A percentile compares a stretch with the other conserved stretches of the same genome.
phyloP scores from a whole-genome alignment of 208 protist genomes.

The Leishmania gerbilli region DNA sequence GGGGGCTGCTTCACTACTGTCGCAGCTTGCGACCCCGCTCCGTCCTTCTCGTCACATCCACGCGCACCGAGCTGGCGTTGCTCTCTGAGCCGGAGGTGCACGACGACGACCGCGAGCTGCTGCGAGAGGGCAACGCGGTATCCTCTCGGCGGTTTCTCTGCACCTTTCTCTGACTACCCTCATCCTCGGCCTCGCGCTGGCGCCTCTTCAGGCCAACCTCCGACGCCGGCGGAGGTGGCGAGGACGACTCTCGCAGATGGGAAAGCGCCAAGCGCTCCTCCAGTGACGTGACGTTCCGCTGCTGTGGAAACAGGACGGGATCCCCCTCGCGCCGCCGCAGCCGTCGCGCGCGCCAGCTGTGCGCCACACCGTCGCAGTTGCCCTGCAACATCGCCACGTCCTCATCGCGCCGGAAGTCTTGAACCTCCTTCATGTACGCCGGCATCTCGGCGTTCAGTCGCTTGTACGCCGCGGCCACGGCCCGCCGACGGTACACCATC shows the following conservation, averaged over 20 bases:
- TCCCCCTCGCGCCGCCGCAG: conserved; percentile 6
- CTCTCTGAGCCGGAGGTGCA: conserved; percentile 13
- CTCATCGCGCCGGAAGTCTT: conserved; percentile 37
- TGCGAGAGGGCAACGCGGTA: background rate
- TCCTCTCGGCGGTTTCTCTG: background rate
- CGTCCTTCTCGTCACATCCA: conserved; percentile 24
- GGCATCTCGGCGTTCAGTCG: conserved; percentile 30
- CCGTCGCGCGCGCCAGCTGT: conserved; percentile 17
- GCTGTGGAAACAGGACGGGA: background rate
- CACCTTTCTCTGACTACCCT: background rate
- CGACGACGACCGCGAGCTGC: background rate
- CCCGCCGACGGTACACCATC: conserved; percentile 53
- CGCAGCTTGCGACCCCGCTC: conserved; percentile 8
- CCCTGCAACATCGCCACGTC: conserved; percentile 44
- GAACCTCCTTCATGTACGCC: conserved; percentile 42
- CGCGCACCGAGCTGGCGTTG: conserved; percentile 50
- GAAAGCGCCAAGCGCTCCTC: conserved; percentile 36
- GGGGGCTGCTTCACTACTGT: background rate
- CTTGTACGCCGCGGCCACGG: conserved; percentile 51
- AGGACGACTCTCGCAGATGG: conserved; percentile 3
- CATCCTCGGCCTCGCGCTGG: background rate
- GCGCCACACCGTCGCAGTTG: background rate
- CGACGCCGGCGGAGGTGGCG: background rate
- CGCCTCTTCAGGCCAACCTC: background rate
- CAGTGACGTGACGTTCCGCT: conserved; percentile 13